phyloP scores from a whole-genome alignment of 2,329 filamentous ascomycete species.

The Alternaria postmessia region DNA sequence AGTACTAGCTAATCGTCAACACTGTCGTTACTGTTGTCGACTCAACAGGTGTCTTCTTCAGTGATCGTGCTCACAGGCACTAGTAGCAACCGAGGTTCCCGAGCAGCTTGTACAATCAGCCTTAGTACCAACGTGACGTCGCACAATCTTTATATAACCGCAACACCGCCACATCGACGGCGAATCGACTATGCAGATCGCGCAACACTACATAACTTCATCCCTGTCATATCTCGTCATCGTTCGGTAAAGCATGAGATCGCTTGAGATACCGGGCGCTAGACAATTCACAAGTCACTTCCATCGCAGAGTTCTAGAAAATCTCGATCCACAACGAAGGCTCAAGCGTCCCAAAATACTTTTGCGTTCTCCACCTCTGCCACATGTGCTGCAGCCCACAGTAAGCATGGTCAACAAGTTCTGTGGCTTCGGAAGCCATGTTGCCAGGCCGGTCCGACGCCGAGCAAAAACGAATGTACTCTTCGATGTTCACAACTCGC shows the following conservation, averaged over 20 bases:
- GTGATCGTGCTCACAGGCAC: not conserved
- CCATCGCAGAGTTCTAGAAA: not conserved
- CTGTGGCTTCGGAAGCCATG: not conserved
- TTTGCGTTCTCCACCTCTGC: not conserved
- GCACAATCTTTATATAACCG: not conserved
- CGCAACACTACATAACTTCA: not conserved
- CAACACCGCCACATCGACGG: not conserved
- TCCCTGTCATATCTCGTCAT: not conserved
- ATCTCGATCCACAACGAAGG: not conserved
- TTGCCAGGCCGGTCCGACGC: not conserved
- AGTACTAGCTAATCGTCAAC: not conserved
- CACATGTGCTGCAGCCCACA: not conserved
- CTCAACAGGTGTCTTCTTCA: not conserved
- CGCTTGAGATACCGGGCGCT: not conserved
- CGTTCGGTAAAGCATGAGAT: not conserved
- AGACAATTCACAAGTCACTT: not conserved
- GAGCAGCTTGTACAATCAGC: not conserved
- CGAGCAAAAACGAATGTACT: not conserved
- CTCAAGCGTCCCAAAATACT: not conserved
- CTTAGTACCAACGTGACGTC: not conserved
- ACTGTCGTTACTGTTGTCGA: not conserved
- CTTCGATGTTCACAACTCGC: not conserved
- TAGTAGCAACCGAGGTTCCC: not conserved
- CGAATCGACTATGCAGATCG: not conserved
- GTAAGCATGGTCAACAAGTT: not conserved